phyloP scores from a whole-genome alignment of 805 yeast species.

The Cyberlindnera petersonii region DNA sequence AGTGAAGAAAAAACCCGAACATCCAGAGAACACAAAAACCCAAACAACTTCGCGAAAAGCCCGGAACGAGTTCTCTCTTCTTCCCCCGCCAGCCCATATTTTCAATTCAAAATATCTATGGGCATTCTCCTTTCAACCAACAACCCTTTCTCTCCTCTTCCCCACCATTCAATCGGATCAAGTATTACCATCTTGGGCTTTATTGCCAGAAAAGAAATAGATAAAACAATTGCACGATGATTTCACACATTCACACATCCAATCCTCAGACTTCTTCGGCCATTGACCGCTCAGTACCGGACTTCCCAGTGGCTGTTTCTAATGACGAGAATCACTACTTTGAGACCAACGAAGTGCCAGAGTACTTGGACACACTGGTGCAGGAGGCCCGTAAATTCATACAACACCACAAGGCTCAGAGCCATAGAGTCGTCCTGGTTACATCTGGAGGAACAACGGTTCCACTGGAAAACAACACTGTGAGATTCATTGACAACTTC shows the following conservation, averaged over 20 bases:
- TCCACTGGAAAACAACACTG: slow-evolving; percentile 95
- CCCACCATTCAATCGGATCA: too few relatives aligned
- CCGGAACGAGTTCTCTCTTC: too few relatives aligned
- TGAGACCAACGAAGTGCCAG: slow-evolving; percentile 65
- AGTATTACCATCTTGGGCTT: too few relatives aligned
- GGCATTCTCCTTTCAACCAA: too few relatives aligned
- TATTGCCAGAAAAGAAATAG: too few relatives aligned
- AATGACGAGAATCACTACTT: slow-evolving; percentile 78
- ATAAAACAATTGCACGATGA: too few relatives aligned
- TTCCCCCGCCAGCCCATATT: too few relatives aligned
- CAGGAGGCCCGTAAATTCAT: slow-evolving; percentile 59
- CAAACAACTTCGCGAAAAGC: too few relatives aligned
- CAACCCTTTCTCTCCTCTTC: too few relatives aligned
- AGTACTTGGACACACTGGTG: slow-evolving; percentile 61
- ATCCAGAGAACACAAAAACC: too few relatives aligned
- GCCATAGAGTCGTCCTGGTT: slow-evolving; percentile 65
- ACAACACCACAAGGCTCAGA: slow-evolving; percentile 41
- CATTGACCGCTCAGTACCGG: slow-evolving; percentile 72
- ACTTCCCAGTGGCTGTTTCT: slow-evolving; percentile 68
- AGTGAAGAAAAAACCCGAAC: too few relatives aligned
- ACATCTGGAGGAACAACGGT: slow-evolving; percentile 98
- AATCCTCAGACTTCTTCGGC: slow-evolving; percentile 69
- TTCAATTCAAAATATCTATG: too few relatives aligned
- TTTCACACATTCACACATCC: slow-evolving; percentile 49
- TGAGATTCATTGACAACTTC: slow-evolving; percentile 92